A percentile compares a stretch with the other conserved stretches of the same genome.
phyloP scores from a whole-genome alignment of 495 filamentous ascomycete genomes.

The Rusavskia elegans region DNA sequence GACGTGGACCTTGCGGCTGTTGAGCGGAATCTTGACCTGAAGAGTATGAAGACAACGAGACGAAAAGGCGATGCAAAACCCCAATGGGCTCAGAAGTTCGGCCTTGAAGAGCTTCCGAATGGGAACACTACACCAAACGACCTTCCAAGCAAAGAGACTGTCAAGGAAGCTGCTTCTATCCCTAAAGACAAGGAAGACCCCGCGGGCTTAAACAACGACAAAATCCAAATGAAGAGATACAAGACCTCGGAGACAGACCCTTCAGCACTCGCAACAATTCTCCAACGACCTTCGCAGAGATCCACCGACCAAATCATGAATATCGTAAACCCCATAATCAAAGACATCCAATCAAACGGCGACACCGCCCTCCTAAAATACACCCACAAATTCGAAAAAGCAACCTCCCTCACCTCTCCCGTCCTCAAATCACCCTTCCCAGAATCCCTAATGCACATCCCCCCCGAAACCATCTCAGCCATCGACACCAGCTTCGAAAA shows the following conservation, averaged over 20 bases:
- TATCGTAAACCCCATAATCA: conserved; percentile 80
- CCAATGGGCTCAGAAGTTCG: conserved; percentile 70
- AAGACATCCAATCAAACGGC: conserved; percentile 62
- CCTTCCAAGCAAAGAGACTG: conserved; percentile 12
- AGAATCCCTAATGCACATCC: conserved; percentile 64
- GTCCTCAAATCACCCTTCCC: conserved; percentile 83
- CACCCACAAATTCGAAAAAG: conserved; percentile 95
- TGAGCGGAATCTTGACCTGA: conserved; percentile 80
- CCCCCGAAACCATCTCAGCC: conserved; percentile 68
- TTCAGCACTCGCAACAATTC: conserved; percentile 46
- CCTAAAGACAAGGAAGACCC: conserved; percentile 22
- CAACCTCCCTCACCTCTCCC: conserved; percentile 72
- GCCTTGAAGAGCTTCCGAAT: conserved; percentile 28
- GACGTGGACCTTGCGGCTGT: conserved; percentile 78
- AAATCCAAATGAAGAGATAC: conserved; percentile 70
- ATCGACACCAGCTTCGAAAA: conserved; percentile 89
- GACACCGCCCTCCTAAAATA: conserved; percentile 80
- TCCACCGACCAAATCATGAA: conserved; percentile 79
- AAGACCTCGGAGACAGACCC: conserved; percentile 43
- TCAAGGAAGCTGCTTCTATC: conserved; percentile 25
- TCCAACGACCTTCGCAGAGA: conserved; percentile 81
- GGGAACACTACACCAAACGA: conserved; percentile 5
- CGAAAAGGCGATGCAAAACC: conserved; percentile 88
- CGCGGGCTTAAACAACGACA: conserved; percentile 37
- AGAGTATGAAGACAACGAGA: conserved; percentile 84